phyloP scores from a whole-genome alignment of 2,329 filamentous ascomycete species.

The Talaromyces verruculosus region DNA sequence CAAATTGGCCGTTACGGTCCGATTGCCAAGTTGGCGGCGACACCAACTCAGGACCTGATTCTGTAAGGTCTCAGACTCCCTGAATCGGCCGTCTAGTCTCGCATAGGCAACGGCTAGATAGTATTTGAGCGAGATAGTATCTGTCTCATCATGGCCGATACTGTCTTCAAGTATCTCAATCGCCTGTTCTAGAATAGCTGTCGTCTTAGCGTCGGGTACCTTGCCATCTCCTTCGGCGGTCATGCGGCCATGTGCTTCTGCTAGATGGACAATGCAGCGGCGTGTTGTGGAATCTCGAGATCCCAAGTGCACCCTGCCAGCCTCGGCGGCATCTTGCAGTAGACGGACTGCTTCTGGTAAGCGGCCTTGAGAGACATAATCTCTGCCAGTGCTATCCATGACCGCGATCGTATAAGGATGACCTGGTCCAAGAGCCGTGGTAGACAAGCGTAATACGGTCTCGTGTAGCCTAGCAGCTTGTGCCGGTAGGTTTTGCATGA shows the following conservation, averaged over 20 bases:
- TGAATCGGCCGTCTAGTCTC: conserved; percentile 19
- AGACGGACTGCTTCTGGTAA: conserved; percentile 21
- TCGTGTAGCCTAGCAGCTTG: conserved; percentile 20
- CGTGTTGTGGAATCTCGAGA: conserved; percentile 20
- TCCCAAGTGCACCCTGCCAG: conserved; percentile 21
- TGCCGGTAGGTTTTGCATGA: conserved; percentile 16
- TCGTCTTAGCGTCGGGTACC: conserved; percentile 15
- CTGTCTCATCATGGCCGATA: conserved; percentile 20
- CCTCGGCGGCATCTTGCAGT: conserved; percentile 23
- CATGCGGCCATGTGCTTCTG: conserved; percentile 22
- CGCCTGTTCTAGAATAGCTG: conserved; percentile 19
- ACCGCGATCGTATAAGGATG: conserved; percentile 23
- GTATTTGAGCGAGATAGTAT: conserved; percentile 22
- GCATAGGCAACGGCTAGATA: conserved; percentile 23
- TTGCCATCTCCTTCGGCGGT: conserved; percentile 21
- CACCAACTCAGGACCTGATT: conserved; percentile 21
- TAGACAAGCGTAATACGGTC: conserved; percentile 21
- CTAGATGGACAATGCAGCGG: conserved; percentile 23
- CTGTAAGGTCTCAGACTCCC: conserved; percentile 19
- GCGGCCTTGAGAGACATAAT: conserved; percentile 22
- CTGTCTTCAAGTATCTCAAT: conserved; percentile 20
- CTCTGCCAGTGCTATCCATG: conserved; percentile 23
- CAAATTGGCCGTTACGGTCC: conserved; percentile 18
- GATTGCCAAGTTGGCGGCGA: conserved; percentile 14
- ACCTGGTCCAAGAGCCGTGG: conserved; percentile 20